phyloP scores from a whole-genome alignment of 2,329 filamentous ascomycete genomes.

The Epichloe coenophiala region DNA sequence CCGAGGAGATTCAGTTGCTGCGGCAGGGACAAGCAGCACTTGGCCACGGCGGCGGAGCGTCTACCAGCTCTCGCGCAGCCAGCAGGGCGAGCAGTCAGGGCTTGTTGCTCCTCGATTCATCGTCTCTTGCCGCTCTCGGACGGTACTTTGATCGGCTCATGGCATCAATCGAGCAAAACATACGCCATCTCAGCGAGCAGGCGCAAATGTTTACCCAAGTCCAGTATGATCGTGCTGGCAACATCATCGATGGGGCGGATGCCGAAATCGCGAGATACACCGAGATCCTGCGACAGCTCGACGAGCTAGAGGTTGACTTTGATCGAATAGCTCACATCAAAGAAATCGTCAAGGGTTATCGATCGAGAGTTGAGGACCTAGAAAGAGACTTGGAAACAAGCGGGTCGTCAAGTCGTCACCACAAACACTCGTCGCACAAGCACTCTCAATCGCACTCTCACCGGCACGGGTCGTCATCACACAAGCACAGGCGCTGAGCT shows the following conservation, averaged over 20 bases:
- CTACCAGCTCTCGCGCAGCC: conserved; percentile 69
- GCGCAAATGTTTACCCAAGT: conserved; percentile 46
- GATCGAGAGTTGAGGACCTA: conserved; percentile 66
- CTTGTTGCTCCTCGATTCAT: conserved; percentile 46
- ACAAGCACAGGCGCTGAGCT: conserved; percentile 10
- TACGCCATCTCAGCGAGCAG: conserved; percentile 48
- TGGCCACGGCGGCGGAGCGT: conserved; percentile 31
- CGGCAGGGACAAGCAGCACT: conserved; percentile 67
- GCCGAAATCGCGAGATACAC: conserved; percentile 80
- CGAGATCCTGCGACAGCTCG: conserved; percentile 73
- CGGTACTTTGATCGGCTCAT: conserved; percentile 52
- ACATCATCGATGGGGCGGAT: conserved; percentile 67
- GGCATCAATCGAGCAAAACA: conserved; percentile 47
- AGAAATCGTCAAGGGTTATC: conserved; percentile 84
- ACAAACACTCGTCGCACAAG: conserved; percentile 30
- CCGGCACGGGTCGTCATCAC: conserved; percentile 20
- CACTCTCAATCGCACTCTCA: conserved; percentile 24
- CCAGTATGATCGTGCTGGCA: conserved; percentile 48
- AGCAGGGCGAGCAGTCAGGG: conserved; percentile 58
- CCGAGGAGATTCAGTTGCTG: conserved; percentile 59
- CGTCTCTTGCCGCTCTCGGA: conserved; percentile 44
- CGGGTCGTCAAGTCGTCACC: conserved; percentile 27
- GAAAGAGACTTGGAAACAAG: conserved; percentile 49
- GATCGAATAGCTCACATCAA: conserved; percentile 82
- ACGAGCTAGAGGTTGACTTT: conserved; percentile 87